Percentiles rank a stretch among this genome's conserved stretches.
These are phyloP conservation scores for Plasmodiophora brassicae DNA, from an alignment of 208 protist genomes.

Conservation along the genomic window DNA sequence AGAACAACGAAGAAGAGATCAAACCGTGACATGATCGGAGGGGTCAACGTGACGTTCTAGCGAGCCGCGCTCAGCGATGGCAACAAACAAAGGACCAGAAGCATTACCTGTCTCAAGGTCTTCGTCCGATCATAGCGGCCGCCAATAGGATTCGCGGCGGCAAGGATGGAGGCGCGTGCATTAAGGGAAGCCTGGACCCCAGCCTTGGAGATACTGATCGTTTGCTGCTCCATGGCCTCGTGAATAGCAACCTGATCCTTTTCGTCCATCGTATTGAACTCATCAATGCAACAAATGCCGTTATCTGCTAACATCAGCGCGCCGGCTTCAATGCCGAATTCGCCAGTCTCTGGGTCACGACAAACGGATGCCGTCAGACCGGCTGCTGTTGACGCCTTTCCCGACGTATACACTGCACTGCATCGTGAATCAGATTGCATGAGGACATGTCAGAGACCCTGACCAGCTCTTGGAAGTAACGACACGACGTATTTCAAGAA, in stretches of 20 bases:
- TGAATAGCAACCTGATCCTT: slow-evolving; percentile 98
- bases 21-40: slow-evolving; percentile 98
- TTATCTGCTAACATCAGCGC: slow-evolving; percentile 99
- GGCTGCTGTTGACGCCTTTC: slow-evolving; percentile 51
- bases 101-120: slow-evolving; percentile 2
- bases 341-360: slow-evolving; percentile 90
- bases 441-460: neutral
- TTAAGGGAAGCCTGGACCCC: slow-evolving; percentile 93
- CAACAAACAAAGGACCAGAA: neutral
- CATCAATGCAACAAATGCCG: slow-evolving; percentile 99
- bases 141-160: slow-evolving; percentile 90
- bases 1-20: slow-evolving; percentile 99
- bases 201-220: slow-evolving; percentile 97
- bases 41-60: slow-evolving; percentile 64
- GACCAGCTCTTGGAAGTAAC: slow-evolving; percentile 79
- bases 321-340: slow-evolving; percentile 98
- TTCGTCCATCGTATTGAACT: slow-evolving; percentile 99
- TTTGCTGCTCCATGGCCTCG: slow-evolving; percentile 99
- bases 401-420: slow-evolving; percentile 50
- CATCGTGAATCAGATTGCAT: neutral
- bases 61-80: slow-evolving; percentile 49
- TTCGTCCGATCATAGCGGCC: slow-evolving; percentile 65
- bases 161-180: slow-evolving; percentile 85
- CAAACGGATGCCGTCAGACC: slow-evolving; percentile 88
- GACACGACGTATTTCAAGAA: slow-evolving; percentile 91